phyloP scores from a whole-genome alignment of 345 rosid species.

The Excoecaria agallocha region DNA sequence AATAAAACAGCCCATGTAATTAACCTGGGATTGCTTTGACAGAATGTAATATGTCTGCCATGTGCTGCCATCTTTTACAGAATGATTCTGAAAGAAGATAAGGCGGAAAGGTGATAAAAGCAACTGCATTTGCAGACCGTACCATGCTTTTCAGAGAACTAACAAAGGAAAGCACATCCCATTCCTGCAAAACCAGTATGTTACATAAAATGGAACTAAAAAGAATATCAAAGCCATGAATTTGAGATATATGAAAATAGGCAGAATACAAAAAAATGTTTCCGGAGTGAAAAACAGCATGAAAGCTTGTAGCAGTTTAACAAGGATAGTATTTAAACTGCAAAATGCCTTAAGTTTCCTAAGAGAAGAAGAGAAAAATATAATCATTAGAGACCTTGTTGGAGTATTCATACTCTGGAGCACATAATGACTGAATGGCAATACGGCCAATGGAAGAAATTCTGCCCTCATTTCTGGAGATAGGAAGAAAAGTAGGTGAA shows the following conservation, averaged over 20 bases:
- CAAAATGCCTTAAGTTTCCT: constrained; percentile 9
- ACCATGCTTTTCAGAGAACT: constrained; percentile 71
- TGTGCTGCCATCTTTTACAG: constrained; percentile 78
- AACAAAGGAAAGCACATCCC: constrained; percentile 81
- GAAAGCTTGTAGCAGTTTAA: not conserved
- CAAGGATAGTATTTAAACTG: not conserved
- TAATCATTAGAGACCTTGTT: constrained; percentile 46
- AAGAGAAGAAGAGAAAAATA: constrained; percentile 16
- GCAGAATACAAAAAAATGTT: not conserved
- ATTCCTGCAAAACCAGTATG: constrained; percentile 49
- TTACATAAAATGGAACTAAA: not conserved
- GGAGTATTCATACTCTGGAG: constrained; percentile 75
- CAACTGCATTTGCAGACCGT: constrained; percentile 77
- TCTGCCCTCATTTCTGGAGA: constrained; percentile 50
- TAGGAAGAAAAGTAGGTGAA: not conserved
- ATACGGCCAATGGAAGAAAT: constrained; percentile 57
- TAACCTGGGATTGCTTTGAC: constrained; percentile 84
- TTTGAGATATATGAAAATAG: not conserved
- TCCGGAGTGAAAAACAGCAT: not conserved
- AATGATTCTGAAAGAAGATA: constrained; percentile 66
- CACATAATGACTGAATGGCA: constrained; percentile 84
- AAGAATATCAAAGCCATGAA: not conserved
- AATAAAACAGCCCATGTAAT: not conserved
- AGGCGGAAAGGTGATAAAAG: constrained; percentile 66
- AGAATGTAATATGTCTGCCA: constrained; percentile 82